phyloP scores from a whole-genome alignment of 352 stramenopile genomes.

The Phytopythium aichiense region DNA sequence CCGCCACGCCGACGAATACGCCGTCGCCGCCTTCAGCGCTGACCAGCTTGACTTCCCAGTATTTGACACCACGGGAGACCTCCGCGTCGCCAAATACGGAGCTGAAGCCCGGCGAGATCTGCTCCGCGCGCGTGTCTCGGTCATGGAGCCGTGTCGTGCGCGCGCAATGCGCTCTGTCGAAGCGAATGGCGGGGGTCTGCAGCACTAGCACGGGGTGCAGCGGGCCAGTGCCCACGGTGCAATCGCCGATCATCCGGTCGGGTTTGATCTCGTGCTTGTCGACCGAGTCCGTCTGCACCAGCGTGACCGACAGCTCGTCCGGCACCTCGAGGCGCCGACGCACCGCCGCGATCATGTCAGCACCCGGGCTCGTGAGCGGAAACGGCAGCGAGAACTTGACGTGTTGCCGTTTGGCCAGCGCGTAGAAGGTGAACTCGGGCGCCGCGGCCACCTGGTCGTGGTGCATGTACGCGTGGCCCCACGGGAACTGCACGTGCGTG shows the following conservation, averaged over 20 bases:
- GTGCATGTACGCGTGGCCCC: conserved; percentile 68
- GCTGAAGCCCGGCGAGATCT: conserved; percentile 58
- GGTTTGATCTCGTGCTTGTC: conserved; percentile 66
- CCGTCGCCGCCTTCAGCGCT: conserved; percentile 50
- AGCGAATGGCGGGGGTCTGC: conserved; percentile 56
- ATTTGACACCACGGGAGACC: conserved; percentile 65
- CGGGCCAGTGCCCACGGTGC: conserved; percentile 51
- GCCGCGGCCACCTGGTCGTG: conserved; percentile 46
- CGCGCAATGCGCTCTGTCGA: conserved; percentile 62
- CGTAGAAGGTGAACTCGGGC: conserved; percentile 79
- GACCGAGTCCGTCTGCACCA: conserved; percentile 76
- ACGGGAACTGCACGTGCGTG: conserved; percentile 67
- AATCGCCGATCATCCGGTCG: conserved; percentile 52
- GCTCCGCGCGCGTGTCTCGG: conserved; percentile 38
- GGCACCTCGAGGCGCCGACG: conserved; percentile 38
- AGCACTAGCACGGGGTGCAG: conserved; percentile 73
- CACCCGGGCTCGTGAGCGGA: conserved; percentile 37
- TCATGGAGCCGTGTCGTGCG: conserved; percentile 53
- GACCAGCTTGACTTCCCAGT: conserved; percentile 74
- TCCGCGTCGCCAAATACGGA: conserved; percentile 58
- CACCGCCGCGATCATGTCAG: conserved; percentile 62
- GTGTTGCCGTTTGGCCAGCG: conserved; percentile 48
- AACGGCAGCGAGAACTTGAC: conserved; percentile 71
- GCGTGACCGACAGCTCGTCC: conserved; percentile 48
- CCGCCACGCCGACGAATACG: conserved; percentile 68